Conservation (phyloP, 345 rosid species). For the Eucalyptus pauciflora region DNA sequence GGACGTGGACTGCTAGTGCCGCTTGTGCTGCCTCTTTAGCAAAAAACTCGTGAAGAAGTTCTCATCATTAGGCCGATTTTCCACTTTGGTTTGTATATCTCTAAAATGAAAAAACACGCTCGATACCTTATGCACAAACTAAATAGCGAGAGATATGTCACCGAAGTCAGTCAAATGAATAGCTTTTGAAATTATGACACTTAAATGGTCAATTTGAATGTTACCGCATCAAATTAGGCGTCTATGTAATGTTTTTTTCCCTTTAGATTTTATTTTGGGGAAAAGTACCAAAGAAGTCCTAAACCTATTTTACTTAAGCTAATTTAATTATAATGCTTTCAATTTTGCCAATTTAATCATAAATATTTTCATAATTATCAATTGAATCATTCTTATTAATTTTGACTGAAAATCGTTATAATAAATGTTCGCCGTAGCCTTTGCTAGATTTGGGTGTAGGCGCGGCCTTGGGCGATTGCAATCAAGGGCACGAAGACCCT, state of each 20-base stretch:
- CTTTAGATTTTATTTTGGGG: no score
- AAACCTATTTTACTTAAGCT: no score
- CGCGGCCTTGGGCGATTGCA: accelerated
- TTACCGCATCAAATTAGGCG: neutral
- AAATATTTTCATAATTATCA: no score
- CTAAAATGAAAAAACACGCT: no score
- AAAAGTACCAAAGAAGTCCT: accelerated
- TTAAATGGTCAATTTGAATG: no score
- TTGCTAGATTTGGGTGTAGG: accelerated
- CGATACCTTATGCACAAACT: neutral
- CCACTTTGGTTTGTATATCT: neutral
- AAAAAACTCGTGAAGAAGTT: neutral
- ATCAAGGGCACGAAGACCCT: no score
- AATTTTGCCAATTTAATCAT: no score
- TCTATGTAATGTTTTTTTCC: neutral
- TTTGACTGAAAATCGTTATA: no score
- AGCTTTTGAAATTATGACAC: no score
- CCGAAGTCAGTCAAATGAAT: no score
- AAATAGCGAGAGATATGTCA: no score
- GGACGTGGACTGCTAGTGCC: neutral
- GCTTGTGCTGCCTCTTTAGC: neutral
- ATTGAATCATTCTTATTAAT: no score
- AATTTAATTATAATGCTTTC: accelerated
- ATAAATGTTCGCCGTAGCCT: accelerated
- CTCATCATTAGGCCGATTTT: accelerated